Percentiles rank a stretch among this genome's conserved stretches.
phyloP scores from a whole-genome alignment of 2,329 filamentous ascomycete species.

The Thyridium curvatum region DNA sequence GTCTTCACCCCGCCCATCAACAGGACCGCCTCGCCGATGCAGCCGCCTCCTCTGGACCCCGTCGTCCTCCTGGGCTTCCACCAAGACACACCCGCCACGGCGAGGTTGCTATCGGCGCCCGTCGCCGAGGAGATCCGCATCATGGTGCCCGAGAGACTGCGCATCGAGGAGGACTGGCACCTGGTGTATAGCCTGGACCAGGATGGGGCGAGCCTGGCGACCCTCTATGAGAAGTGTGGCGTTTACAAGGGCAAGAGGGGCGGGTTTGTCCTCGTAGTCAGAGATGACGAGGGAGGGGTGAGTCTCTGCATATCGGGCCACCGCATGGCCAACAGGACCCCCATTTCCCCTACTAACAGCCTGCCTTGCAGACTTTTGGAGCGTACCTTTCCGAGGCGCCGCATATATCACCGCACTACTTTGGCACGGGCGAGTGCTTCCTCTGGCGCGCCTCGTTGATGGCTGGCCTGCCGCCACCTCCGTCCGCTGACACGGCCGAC shows the following conservation, averaged over 20 bases:
- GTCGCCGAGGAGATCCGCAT: conserved; percentile 91
- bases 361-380: conserved; percentile 62
- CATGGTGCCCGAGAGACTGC: conserved; percentile 77
- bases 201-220: conserved; percentile 80
- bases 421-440: conserved; percentile 94
- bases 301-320: conserved; percentile 17
- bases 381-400: conserved; percentile 90
- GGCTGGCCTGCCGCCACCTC: conserved; percentile 62
- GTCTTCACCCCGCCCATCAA: conserved; percentile 44
- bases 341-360: not conserved
- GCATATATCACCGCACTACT: conserved; percentile 77
- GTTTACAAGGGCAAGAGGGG: conserved; percentile 62
- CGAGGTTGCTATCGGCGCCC: conserved; percentile 61
- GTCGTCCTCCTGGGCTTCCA: conserved; percentile 64
- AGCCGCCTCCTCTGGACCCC: conserved; percentile 82
- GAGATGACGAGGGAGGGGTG: conserved; percentile 69
- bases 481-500: conserved; percentile 47
- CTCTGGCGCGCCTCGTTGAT: conserved; percentile 73
- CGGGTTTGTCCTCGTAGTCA: conserved; percentile 84
- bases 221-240: conserved; percentile 76
- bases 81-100: conserved; percentile 49
- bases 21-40: conserved; percentile 70
- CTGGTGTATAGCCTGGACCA: conserved; percentile 86
- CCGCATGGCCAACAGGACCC: not conserved
- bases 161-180: conserved; percentile 81